A percentile compares a stretch with the other conserved stretches of the same genome.
phyloP scores from a whole-genome alignment of 148 eudicot species.

The Tetragonia tetragonoides region DNA sequence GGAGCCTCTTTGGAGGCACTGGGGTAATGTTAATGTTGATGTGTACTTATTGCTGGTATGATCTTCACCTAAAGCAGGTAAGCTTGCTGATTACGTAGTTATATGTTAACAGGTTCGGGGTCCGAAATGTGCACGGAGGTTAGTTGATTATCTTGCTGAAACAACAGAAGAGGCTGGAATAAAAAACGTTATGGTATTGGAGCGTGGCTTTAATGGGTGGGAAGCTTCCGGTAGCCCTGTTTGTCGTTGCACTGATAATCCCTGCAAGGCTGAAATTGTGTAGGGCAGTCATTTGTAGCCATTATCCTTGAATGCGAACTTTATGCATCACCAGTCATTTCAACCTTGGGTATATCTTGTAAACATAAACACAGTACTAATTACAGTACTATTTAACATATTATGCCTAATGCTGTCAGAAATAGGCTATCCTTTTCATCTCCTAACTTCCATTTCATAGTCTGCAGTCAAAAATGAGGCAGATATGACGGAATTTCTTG shows the following conservation, averaged over 20 bases:
- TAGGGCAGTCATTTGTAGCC: slow-evolving; percentile 6
- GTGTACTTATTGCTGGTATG: neutral
- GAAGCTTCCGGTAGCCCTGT: slow-evolving; percentile 92
- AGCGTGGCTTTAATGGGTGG: slow-evolving; percentile 92
- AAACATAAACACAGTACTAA: neutral
- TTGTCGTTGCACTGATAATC: slow-evolving; percentile 70
- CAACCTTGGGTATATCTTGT: neutral
- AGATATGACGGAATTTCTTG: neutral
- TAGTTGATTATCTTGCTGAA: slow-evolving; percentile 67
- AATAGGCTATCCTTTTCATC: neutral
- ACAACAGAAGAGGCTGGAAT: slow-evolving; percentile 51
- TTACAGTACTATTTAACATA: neutral
- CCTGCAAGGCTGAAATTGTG: slow-evolving; percentile 58
- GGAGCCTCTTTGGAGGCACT: no score
- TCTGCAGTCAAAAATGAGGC: neutral
- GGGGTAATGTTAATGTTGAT: no score
- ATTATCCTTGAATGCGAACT: neutral
- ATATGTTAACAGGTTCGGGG: slow-evolving; percentile 72
- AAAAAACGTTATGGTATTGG: slow-evolving; percentile 70
- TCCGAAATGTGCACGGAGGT: slow-evolving; percentile 81
- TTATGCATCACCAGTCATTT: neutral
- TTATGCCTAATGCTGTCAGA: neutral
- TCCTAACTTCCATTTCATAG: neutral
- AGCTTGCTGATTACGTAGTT: neutral
- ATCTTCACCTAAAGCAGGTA: neutral